Base-by-base conservation (phyloP, 495 filamentous ascomycete genomes). In the Hypomontagnella submonticulosa region DNA sequence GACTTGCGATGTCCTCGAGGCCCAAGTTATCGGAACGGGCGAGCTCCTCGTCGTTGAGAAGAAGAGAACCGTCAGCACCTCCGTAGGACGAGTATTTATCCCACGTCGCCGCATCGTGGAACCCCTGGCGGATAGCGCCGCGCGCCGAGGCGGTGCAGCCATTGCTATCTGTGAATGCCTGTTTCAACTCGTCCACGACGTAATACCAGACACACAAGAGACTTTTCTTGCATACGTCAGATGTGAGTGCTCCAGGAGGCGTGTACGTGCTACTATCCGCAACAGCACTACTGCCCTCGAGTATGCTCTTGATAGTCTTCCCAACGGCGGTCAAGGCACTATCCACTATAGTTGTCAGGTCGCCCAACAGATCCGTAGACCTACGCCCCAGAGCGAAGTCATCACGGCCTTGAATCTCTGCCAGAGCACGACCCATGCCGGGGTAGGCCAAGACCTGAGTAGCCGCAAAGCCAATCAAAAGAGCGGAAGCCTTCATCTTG, bases 181-280 rank as follows among this genome's bases (percentile, higher is more conserved):
- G 63, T 54, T 66, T 73, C 71, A 82, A 72, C 20, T 79, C 75
- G 37, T 74, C 44, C 43, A 71, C 73, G 42, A 82, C 71, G 41
- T 76, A 69, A 59, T 70, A 73, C 79, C 79, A 81, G 49, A 80
- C 62, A 57, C 79, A 82, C 67, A 78, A 76, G 4, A 73, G 66
- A 51, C 78, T 75, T 6, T 60, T 19, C 13, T 57, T 66, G 63
- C 77, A 80, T 12, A 61, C 53, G 4, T 13, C 15, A 54, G 69
- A 69, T 51, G 51, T 46, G 58, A 75, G 53, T 38, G 27, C 12
- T 61, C 73, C 42, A 36, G 70, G 65, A 8, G 63, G 64, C 30
- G 50, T 55, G 61, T 75, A 70, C 23, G 60, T 54, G 15, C 59
- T 46, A 23, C 48, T 55, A 47, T 57, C 49, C 40, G 66, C 66